Conservation (phyloP, 2,329 filamentous ascomycete genomes). For the Periconia sp. region DNA sequence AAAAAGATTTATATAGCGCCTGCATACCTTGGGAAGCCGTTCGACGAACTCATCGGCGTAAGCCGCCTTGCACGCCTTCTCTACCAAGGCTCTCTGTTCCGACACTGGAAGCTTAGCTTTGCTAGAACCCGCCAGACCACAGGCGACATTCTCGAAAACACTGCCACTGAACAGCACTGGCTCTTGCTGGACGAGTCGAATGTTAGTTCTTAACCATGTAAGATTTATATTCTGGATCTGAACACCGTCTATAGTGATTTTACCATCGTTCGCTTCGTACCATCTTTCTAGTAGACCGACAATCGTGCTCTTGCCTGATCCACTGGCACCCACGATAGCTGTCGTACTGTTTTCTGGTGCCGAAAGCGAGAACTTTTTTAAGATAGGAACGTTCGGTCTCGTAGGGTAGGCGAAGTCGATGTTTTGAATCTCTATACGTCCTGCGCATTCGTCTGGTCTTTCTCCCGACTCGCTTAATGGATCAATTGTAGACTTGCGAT, state of each 20-base stretch:
- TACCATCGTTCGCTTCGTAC: slow-evolving; percentile 40
- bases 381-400: slow-evolving; percentile 84
- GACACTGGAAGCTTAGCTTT: slow-evolving; percentile 53
- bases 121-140: slow-evolving; percentile 75
- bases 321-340: slow-evolving; percentile 90
- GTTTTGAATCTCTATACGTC: slow-evolving; percentile 74
- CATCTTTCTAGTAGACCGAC: slow-evolving; percentile 76
- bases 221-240: slow-evolving; percentile 83
- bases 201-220: slow-evolving; percentile 88
- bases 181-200: slow-evolving; percentile 70
- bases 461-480: slow-evolving; percentile 31
- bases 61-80: slow-evolving; percentile 72
- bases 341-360: slow-evolving; percentile 91
- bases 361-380: slow-evolving; percentile 78
- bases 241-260: slow-evolving; percentile 43
- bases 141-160: slow-evolving; percentile 73
- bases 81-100: slow-evolving; percentile 69
- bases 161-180: slow-evolving; percentile 35
- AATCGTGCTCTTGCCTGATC: slow-evolving; percentile 92
- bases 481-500: slow-evolving; percentile 82
- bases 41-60: slow-evolving; percentile 91
- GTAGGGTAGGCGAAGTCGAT: slow-evolving; percentile 94
- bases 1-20: neutral
- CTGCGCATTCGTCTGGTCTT: slow-evolving; percentile 26
- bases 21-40: slow-evolving; percentile 56